Evolutionary conservation across 768 basidiomycete species (phyloP).

Genomic region (Cubamyces sp.): DNA sequence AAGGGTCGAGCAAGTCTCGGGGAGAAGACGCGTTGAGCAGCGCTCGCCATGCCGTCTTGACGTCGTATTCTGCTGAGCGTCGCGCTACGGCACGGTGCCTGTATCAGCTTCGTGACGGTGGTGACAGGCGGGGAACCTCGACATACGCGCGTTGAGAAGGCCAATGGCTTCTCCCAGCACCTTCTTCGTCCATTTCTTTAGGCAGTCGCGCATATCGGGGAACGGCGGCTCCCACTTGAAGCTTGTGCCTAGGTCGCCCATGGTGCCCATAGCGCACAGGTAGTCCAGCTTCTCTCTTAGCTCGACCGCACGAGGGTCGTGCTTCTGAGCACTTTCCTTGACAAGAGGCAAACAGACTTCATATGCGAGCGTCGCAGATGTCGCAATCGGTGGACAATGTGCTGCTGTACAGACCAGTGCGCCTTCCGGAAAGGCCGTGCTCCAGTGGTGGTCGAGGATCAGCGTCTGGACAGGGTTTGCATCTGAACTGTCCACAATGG

Average conservation of each 20-base stretch:
- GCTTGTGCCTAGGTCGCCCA: conserved; percentile 44
- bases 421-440: conserved; percentile 42
- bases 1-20: conserved; percentile 32
- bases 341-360: conserved; percentile 42
- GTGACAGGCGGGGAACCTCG: background rate
- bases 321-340: background rate
- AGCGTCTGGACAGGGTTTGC: conserved; percentile 32
- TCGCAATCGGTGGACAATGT: conserved; percentile 45
- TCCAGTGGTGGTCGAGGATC: conserved; percentile 53
- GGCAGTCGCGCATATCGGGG: conserved; percentile 37
- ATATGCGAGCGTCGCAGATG: conserved; percentile 48
- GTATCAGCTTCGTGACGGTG: background rate
- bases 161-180: conserved; percentile 45
- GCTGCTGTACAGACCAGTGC: conserved; percentile 44
- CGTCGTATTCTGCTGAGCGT: conserved; percentile 37
- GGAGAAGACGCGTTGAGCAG: conserved; percentile 37
- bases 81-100: conserved; percentile 13
- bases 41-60: conserved; percentile 35
- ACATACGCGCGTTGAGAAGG: conserved; percentile 46
- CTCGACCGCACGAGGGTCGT: background rate
- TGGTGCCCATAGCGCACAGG: conserved; percentile 46
- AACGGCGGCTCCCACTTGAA: conserved; percentile 35
- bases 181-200: conserved; percentile 44
- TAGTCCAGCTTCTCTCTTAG: conserved; percentile 37
- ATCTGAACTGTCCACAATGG: conserved; percentile 30